Percentiles rank a stretch among this genome's conserved stretches.
Evolutionary conservation across 176 grass and related monocot species (phyloP).

Genomic region (Tuctoria greenei): DNA sequence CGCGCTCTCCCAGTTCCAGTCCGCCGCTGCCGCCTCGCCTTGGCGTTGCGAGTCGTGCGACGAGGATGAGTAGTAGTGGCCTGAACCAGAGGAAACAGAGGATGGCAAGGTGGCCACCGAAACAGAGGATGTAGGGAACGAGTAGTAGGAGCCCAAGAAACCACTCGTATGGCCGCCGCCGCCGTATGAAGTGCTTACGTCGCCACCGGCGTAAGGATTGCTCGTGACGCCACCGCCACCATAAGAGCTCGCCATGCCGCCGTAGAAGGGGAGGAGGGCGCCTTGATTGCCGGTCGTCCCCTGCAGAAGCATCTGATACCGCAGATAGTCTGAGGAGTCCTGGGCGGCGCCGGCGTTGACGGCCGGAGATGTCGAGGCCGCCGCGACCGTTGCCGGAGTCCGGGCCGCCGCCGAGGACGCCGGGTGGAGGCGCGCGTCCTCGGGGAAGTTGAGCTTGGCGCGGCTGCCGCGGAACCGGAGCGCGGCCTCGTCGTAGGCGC

Average conservation of each 20-base stretch:
- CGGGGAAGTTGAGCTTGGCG: constrained; percentile 99
- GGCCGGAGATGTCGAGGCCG: constrained; percentile 1
- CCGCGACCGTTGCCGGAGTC: background rate
- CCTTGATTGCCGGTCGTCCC: constrained; percentile 29
- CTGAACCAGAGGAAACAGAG: constrained; percentile 36
- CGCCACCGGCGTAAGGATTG: constrained; percentile 5
- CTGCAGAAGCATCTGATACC: constrained; percentile 52
- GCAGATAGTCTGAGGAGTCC: constrained; percentile 33
- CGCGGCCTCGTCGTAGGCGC: constrained; percentile 92
- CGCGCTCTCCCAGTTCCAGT: constrained; percentile 49
- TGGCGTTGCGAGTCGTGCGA: constrained; percentile 30
- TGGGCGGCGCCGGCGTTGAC: constrained; percentile 7
- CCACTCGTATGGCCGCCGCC: constrained; percentile 17
- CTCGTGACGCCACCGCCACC: background rate
- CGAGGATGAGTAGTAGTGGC: constrained; percentile 34
- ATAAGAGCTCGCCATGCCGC: background rate
- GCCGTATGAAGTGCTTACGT: background rate
- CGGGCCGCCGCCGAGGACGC: background rate
- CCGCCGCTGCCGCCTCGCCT: constrained; percentile 21
- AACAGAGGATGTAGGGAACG: constrained; percentile 51
- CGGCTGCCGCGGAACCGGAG: constrained; percentile 88
- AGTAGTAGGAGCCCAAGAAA: constrained; percentile 45
- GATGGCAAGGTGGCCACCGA: constrained; percentile 47
- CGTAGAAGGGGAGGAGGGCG: constrained; percentile 44
- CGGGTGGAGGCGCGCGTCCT: constrained; percentile 64